phyloP scores from a whole-genome alignment of 164 flowering plant species.

The Aristolochia contorta region DNA sequence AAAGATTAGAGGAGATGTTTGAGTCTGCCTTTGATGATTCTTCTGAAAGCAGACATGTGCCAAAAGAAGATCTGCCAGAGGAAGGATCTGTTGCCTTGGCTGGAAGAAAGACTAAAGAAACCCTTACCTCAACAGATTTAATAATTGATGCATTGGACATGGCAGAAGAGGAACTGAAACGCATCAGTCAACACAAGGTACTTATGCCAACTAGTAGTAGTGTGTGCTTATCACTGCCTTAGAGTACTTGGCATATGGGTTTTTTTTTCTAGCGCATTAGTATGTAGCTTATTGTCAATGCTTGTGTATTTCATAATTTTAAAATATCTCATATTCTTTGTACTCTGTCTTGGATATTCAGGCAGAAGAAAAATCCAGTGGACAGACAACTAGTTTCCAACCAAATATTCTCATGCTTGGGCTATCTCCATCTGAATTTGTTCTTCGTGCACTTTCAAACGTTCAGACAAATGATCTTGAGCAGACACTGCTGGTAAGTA shows the following conservation, averaged over 20 bases:
- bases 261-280: too few relatives aligned
- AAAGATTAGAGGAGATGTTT: conserved; percentile 86
- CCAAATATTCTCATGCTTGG: conserved; percentile 78
- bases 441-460: conserved; percentile 61
- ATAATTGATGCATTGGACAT: conserved; percentile 80
- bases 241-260: too few relatives aligned
- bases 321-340: neutral
- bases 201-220: neutral
- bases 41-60: conserved; percentile 52
- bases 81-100: conserved; percentile 87
- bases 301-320: too few relatives aligned
- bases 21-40: conserved; percentile 70
- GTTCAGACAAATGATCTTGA: conserved; percentile 83
- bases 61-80: conserved; percentile 79
- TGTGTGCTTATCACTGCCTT: too few relatives aligned
- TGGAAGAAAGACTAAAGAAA: conserved; percentile 84
- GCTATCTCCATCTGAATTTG: conserved; percentile 76
- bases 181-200: conserved; percentile 69
- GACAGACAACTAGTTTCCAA: conserved; percentile 32
- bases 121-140: conserved; percentile 65
- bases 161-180: conserved; percentile 68
- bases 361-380: conserved; percentile 60
- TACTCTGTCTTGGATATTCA: conserved; percentile 21
- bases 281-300: too few relatives aligned
- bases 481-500: conserved; percentile 74